These are phyloP conservation scores for Taiozyma sp. DNA, from an alignment of 1,139 yeast genomes.

Conservation along the genomic window DNA sequence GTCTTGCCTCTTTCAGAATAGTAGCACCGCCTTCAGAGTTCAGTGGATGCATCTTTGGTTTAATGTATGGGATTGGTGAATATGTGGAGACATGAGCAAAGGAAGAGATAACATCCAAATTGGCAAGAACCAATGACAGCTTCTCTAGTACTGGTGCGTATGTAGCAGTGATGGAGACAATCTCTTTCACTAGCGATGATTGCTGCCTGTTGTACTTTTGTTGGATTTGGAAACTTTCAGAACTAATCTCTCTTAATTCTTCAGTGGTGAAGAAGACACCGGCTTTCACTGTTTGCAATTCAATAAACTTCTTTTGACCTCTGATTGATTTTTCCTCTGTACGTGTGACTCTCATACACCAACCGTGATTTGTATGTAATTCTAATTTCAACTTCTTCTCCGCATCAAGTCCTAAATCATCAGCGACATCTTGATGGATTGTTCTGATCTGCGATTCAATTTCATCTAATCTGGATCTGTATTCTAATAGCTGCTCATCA, in stretches of 20 bases:
- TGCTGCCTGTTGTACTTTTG: slow-evolving; percentile 73
- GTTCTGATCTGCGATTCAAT: slow-evolving; percentile 52
- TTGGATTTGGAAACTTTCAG: slow-evolving; percentile 53
- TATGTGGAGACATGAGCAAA: slow-evolving; percentile 84
- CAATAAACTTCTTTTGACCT: slow-evolving; percentile 57
- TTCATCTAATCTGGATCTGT: slow-evolving; percentile 52
- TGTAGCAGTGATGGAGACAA: slow-evolving; percentile 72
- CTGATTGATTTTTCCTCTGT: slow-evolving; percentile 81
- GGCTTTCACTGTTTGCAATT: slow-evolving; percentile 87
- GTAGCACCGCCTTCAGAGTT: slow-evolving; percentile 46
- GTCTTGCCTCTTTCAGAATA: slow-evolving; percentile 69
- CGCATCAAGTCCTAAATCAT: slow-evolving; percentile 73
- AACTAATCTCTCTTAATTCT: slow-evolving; percentile 54
- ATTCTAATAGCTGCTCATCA: slow-evolving; percentile 65
- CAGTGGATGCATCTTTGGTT: slow-evolving; percentile 62
- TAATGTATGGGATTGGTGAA: slow-evolving; percentile 79
- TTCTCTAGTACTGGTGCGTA: slow-evolving; percentile 75
- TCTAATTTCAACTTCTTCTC: slow-evolving; percentile 89
- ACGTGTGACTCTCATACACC: slow-evolving; percentile 91
- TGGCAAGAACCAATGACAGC: slow-evolving; percentile 59
- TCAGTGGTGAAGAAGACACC: slow-evolving; percentile 87
- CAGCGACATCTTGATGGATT: slow-evolving; percentile 63
- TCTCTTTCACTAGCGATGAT: slow-evolving; percentile 73
- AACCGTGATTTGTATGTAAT: slow-evolving; percentile 81
- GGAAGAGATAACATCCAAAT: slow-evolving; percentile 76